Percentiles rank a stretch among this genome's conserved stretches.
Evolutionary conservation across 371 early-diverging fungal genomes (phyloP).

Genomic region (Mortierella sp.): DNA sequence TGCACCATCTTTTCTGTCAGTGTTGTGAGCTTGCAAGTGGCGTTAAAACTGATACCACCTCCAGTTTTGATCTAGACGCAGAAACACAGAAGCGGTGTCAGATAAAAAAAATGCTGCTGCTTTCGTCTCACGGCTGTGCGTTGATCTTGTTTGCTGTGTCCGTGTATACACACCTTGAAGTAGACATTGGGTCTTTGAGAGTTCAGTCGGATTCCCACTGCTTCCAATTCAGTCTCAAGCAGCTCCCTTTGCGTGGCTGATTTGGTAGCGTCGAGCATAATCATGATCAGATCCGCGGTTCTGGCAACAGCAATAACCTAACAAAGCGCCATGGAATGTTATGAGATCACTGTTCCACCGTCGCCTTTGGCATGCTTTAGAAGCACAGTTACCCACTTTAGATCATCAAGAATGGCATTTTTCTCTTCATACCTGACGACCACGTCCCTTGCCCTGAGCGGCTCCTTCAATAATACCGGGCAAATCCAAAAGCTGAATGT

Average conservation of each 20-base stretch:
- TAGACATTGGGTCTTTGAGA: conserved; percentile 92
- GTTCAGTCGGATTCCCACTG: conserved; percentile 98
- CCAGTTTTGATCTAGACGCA: conserved; percentile 85
- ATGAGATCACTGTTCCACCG: no score
- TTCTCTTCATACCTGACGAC: conserved; percentile 84
- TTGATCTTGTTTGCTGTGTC: no score
- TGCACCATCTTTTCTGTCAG: conserved; percentile 94
- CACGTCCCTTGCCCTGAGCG: conserved; percentile 99
- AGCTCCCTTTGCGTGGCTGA: conserved; percentile 84
- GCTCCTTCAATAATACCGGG: conserved; percentile 99
- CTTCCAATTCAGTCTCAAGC: conserved; percentile 98
- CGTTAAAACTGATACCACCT: conserved; percentile 97
- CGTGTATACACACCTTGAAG: conserved; percentile 88
- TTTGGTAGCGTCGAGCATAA: conserved; percentile 99
- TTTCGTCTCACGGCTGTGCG: no score
- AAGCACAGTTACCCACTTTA: no score
- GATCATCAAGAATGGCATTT: no score
- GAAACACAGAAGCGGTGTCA: no score
- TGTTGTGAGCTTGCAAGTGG: conserved; percentile 89
- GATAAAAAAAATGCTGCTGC: no score
- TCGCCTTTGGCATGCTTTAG: no score
- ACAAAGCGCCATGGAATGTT: background rate
- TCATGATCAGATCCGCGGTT: conserved; percentile 97
- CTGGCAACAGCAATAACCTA: conserved; percentile 92
- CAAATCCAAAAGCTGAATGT: conserved; percentile 94